Evolutionary conservation across 495 filamentous ascomycete genomes (phyloP).

Genomic region (Trichoderma virens): DNA sequence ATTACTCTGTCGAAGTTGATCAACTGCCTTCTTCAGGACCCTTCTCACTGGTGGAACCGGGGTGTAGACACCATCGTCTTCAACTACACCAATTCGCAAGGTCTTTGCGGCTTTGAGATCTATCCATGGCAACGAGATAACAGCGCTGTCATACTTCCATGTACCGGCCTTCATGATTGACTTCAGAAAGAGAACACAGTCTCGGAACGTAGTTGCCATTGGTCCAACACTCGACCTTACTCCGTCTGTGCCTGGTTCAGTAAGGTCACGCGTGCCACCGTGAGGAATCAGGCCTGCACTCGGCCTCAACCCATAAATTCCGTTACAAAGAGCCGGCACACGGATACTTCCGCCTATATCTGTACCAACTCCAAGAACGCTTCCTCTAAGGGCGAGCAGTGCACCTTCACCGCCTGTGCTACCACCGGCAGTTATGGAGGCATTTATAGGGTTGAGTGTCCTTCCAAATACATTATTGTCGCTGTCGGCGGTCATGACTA

Average conservation of each 20-base stretch:
- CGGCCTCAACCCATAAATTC: constrained; percentile 52
- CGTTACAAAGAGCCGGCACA: constrained; percentile 50
- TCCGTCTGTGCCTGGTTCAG: background rate
- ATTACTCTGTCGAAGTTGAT: constrained; percentile 8
- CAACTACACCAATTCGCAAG: constrained; percentile 24
- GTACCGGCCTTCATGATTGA: background rate
- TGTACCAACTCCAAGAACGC: constrained; percentile 44
- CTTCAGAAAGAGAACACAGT: too few species aligned
- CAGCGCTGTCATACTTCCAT: background rate
- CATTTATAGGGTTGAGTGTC: constrained; percentile 48
- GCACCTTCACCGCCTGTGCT: constrained; percentile 56
- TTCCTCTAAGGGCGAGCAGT: constrained; percentile 35
- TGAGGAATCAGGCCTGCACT: constrained; percentile 33
- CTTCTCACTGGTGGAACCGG: constrained; percentile 20
- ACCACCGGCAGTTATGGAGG: constrained; percentile 48
- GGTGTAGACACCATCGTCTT: constrained; percentile 41
- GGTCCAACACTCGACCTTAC: constrained; percentile 26
- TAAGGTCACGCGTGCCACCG: constrained; percentile 28
- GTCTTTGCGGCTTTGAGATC: background rate
- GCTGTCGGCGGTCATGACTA: constrained; percentile 43
- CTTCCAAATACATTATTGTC: constrained; percentile 58
- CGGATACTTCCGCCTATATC: constrained; percentile 67
- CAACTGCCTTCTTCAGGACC: constrained; percentile 15
- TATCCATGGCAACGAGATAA: background rate
- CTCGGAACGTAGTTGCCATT: too few species aligned